Conservation (phyloP, 1,284 basidiomycete genomes). For the Heliocybe sulcata region DNA sequence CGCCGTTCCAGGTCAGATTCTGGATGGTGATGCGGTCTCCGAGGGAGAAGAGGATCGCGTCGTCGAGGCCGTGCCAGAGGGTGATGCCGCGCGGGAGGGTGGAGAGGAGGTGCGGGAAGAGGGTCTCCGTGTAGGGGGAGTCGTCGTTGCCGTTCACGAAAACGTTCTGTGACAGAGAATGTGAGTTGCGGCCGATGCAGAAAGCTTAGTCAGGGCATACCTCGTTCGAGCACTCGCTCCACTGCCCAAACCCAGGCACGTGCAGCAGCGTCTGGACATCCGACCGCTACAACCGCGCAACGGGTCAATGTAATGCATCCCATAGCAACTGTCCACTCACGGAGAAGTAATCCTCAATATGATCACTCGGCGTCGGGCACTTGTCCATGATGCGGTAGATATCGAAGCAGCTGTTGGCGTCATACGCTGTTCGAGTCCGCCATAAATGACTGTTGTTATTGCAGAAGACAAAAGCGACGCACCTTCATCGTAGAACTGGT, state of each 20-base stretch:
- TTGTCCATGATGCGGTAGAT: conserved; percentile 10
- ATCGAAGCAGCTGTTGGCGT: conserved; percentile 16
- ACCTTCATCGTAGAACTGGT: conserved; percentile 5
- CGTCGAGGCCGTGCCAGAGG: conserved; percentile 11
- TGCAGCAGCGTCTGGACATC: conserved; percentile 20
- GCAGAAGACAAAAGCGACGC: no score
- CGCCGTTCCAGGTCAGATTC: conserved; percentile 21
- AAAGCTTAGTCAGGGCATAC: not conserved
- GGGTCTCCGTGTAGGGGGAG: conserved; percentile 16
- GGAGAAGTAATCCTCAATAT: conserved; percentile 9
- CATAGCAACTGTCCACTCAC: conserved; percentile 12
- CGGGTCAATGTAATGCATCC: not conserved
- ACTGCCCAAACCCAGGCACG: conserved; percentile 14
- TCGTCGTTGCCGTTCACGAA: conserved; percentile 7
- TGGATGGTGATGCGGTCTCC: conserved; percentile 19
- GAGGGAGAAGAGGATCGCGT: conserved; percentile 17
- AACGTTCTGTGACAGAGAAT: not conserved
- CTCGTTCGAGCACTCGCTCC: conserved; percentile 13
- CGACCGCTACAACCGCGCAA: conserved; percentile 8
- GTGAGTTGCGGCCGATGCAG: not conserved
- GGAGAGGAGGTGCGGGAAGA: conserved; percentile 16
- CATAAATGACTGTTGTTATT: no score
- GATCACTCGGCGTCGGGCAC: conserved; percentile 7
- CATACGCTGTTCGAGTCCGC: conserved; percentile 4
- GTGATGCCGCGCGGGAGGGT: conserved; percentile 15